A percentile compares a stretch with the other conserved stretches of the same genome.
Conservation (phyloP, 129 eudicot genomes). For the Escallonia herrerae region DNA sequence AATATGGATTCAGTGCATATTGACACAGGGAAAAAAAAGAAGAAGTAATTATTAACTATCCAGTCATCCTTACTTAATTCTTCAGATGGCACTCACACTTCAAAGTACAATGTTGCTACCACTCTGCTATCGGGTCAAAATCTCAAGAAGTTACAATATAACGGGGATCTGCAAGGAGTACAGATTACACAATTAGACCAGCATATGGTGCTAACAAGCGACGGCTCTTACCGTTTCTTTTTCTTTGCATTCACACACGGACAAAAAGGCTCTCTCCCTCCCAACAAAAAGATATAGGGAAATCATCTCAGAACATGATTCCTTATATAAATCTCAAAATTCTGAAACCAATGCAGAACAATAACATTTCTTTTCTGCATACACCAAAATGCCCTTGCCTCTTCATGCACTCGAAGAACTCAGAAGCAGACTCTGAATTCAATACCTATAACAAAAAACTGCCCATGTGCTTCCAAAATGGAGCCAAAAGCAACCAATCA, state of each 20-base stretch:
- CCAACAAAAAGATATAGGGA: neutral
- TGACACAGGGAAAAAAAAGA: too few species aligned
- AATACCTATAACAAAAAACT: neutral
- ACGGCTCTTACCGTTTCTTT: neutral
- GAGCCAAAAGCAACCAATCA: conserved; percentile 19
- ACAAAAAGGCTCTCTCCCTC: neutral
- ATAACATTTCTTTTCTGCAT: neutral
- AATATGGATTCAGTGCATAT: too few species aligned
- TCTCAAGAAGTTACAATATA: neutral
- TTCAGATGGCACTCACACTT: neutral
- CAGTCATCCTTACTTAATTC: neutral
- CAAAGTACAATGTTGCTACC: too few species aligned
- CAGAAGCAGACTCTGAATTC: neutral
- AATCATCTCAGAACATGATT: neutral
- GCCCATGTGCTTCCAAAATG: conserved; percentile 14
- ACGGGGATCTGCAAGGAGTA: neutral
- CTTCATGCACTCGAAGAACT: neutral
- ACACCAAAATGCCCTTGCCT: neutral
- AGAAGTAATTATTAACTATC: too few species aligned
- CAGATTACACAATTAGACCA: neutral
- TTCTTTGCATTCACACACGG: neutral
- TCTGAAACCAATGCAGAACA: neutral
- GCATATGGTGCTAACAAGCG: neutral
- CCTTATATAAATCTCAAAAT: neutral
- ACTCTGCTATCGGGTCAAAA: too few species aligned